Evolutionary conservation across 2,329 filamentous ascomycete genomes (phyloP), one percentile per base, ranked within the genome.

Genomic region (Drechmeria coniospora): DNA sequence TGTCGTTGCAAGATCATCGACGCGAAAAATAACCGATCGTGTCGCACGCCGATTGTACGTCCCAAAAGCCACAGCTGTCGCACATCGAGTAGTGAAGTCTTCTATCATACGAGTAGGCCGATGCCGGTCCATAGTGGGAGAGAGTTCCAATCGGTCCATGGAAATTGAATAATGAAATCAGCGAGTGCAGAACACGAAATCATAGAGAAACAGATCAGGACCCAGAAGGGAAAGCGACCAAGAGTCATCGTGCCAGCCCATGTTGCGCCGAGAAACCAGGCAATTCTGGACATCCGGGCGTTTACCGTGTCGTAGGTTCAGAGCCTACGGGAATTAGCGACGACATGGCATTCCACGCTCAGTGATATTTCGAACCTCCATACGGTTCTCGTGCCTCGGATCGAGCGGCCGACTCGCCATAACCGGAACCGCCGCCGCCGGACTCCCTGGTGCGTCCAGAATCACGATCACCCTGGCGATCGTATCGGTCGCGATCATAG

Each of bases 401-500:
- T 32, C 59, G 56, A 30, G 57, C 47, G 27, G 53, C 47, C 26
- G 49, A 45, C n/a, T 60, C 57, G 37, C 49, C 42, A 34, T 61
- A 61, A 34, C 49, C 47, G 27, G 51, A 46, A 23, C 47, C 48
- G 20, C 45, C 47, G 20, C 48, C 38, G 25, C 51, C 49, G 21
- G 50, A 44, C 22, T 61, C 57, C 20, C 57, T 54, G 18, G 53
- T 42, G 31, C 56, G 55, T 23, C 49, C 40, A 30, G 49, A 43
- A 20, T 58, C 54, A 25, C 57, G 56, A 15, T 60, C 56, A 28
- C 44, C 45, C 28, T 45, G 50, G 28, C 62, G 60, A 28, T 70
- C 62, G 26, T 65, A 65, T 32, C 61, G 56, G 10, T 59, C 56
- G 27, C 56, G 53, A 11, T 64, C 65, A 33, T 65, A 63, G 22